These are phyloP conservation scores for Thuidium tamariscinum DNA, from an alignment of 225 moss, liverwort and hornwort genomes.

Conservation along the genomic window DNA sequence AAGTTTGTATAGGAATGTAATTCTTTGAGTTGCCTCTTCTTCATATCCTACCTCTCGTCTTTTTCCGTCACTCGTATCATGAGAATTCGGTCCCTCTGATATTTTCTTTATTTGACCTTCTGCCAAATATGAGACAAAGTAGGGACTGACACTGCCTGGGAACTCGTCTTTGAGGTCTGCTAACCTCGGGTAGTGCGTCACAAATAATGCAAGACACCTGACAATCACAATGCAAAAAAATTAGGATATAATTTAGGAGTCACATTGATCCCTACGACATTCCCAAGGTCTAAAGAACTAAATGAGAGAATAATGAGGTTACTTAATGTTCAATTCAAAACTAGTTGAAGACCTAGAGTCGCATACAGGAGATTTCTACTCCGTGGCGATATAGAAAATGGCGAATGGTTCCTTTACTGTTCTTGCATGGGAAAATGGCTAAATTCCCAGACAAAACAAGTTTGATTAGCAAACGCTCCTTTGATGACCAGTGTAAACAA, in stretches of 20 bases:
- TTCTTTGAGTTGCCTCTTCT: conserved; percentile 51
- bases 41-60: conserved; percentile 10
- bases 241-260: background rate
- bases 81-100: background rate
- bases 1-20: conserved; percentile 91
- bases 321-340: background rate
- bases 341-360: background rate
- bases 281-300: background rate
- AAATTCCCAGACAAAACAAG: background rate
- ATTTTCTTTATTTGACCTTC: conserved; percentile 14
- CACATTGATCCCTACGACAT: background rate
- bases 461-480: background rate
- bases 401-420: background rate
- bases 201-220: conserved; percentile 85
- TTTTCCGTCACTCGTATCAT: background rate
- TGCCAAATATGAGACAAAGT: conserved; percentile 83
- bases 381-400: background rate
- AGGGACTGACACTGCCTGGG: conserved; percentile 59
- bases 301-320: background rate
- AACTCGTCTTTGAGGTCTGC: conserved; percentile 63
- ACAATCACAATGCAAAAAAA: background rate
- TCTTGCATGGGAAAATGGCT: background rate
- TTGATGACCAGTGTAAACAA: background rate
- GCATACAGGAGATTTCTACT: background rate
- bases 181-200: conserved; percentile 94